phyloP scores from a whole-genome alignment of 2,329 filamentous ascomycete genomes.

The Xylaria digitata region DNA sequence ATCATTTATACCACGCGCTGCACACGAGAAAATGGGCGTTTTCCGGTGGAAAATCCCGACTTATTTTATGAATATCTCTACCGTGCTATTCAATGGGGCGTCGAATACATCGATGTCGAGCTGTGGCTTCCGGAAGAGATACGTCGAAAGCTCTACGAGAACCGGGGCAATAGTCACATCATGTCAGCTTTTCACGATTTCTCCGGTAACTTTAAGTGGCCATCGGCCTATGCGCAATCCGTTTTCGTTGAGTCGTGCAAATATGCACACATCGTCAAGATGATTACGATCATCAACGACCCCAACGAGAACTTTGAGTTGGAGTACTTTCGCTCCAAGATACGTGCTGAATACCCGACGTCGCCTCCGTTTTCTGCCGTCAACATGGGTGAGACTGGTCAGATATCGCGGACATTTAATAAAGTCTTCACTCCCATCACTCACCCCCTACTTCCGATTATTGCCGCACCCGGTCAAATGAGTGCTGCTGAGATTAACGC shows the following conservation, averaged over 20 bases:
- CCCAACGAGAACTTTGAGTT: constrained; percentile 90
- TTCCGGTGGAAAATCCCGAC: constrained; percentile 82
- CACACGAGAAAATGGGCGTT: constrained; percentile 82
- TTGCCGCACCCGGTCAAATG: constrained; percentile 86
- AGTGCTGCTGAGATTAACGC: constrained; percentile 87
- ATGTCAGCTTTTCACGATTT: constrained; percentile 95
- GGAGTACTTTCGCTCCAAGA: constrained; percentile 85
- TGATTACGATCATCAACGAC: constrained; percentile 85
- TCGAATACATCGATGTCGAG: constrained; percentile 91
- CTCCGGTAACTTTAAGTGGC: constrained; percentile 86
- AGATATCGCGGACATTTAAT: constrained; percentile 85
- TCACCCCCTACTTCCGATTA: constrained; percentile 83
- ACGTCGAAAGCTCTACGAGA: constrained; percentile 72
- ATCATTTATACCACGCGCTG: constrained; percentile 90
- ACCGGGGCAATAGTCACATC: constrained; percentile 82
- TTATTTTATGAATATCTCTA: constrained; percentile 84
- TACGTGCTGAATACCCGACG: constrained; percentile 75
- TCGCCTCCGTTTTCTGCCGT: constrained; percentile 82
- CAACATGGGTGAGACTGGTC: constrained; percentile 88
- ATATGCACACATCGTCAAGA: constrained; percentile 88
- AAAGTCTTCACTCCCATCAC: constrained; percentile 90
- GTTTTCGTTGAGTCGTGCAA: constrained; percentile 78
- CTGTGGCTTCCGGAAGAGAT: constrained; percentile 86
- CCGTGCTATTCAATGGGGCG: constrained; percentile 87
- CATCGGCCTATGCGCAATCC: constrained; percentile 75